Evolutionary conservation across 1,284 basidiomycete species (phyloP).

Genomic region (Moesziomyces antarcticus): DNA sequence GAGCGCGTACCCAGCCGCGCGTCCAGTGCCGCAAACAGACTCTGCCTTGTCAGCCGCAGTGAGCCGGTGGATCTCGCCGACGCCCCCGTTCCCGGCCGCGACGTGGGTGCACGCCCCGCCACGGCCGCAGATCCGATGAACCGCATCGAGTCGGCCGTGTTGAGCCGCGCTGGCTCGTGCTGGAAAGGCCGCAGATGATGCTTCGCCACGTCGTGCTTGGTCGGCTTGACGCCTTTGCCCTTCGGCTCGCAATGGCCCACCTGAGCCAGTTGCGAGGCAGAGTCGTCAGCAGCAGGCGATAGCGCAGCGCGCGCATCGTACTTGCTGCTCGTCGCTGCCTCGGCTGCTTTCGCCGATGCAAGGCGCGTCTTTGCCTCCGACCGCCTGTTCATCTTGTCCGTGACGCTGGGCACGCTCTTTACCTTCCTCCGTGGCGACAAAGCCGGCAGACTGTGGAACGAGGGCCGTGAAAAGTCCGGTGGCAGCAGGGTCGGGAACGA

Average conservation of each 20-base stretch:
- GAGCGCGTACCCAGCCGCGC: slow-evolving; percentile 6
- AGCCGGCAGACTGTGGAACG: background rate
- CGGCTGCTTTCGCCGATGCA: too few relatives aligned
- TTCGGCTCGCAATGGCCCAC: too few relatives aligned
- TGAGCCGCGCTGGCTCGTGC: slow-evolving; percentile 1
- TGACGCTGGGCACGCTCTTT: slow-evolving; percentile 5
- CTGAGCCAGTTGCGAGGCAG: too few relatives aligned
- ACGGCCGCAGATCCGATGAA: slow-evolving; percentile 4
- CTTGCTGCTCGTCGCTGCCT: too few relatives aligned
- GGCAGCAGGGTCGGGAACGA: slow-evolving; percentile 15
- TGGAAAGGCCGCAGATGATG: background rate
- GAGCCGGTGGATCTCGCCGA: slow-evolving; percentile 15
- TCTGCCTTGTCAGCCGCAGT: slow-evolving; percentile 4
- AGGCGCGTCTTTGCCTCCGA: too few relatives aligned
- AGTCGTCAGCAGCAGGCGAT: too few relatives aligned
- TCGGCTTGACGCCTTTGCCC: background rate
- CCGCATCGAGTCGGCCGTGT: slow-evolving; percentile 21
- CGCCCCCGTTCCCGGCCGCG: slow-evolving; percentile 10
- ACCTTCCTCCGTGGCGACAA: slow-evolving; percentile 10
- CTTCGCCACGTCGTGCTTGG: background rate
- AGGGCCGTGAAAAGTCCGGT: slow-evolving; percentile 20
- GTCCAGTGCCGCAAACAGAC: slow-evolving; percentile 13
- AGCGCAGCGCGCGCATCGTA: too few relatives aligned
- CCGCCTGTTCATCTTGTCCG: background rate
- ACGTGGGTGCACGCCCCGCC: background rate